phyloP scores from a whole-genome alignment of 108 stramenopile species.

The Pseudonitzschia multiseries region DNA sequence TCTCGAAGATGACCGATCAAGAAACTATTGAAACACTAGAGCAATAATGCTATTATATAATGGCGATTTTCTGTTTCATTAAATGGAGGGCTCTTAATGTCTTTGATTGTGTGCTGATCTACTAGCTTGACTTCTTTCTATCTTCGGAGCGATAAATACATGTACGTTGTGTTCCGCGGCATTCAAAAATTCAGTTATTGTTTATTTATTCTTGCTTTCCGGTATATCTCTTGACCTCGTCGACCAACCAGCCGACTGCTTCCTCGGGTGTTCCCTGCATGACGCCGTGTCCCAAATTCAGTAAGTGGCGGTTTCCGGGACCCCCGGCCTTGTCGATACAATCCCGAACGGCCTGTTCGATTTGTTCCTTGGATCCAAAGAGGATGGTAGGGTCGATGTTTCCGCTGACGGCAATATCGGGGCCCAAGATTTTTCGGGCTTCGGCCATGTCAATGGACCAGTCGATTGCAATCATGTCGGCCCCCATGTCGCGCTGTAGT shows the following conservation, averaged over 20 bases:
- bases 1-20: too few relatives aligned
- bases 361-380: conserved; percentile 87
- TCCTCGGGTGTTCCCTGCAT: conserved; percentile 96
- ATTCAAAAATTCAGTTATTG: too few relatives aligned
- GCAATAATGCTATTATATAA: too few relatives aligned
- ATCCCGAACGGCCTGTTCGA: conserved; percentile 86
- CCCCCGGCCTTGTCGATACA: conserved; percentile 95
- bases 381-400: conserved; percentile 95
- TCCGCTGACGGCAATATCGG: conserved; percentile 81
- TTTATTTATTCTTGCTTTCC: conserved; percentile 22
- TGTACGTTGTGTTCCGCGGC: too few relatives aligned
- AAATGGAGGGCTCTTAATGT: too few relatives aligned
- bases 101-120: too few relatives aligned
- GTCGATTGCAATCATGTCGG: conserved; percentile 90
- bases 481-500: conserved; percentile 86
- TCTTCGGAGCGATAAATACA: too few relatives aligned
- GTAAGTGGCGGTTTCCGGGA: conserved; percentile 79
- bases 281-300: conserved; percentile 98
- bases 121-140: too few relatives aligned
- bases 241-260: conserved; percentile 90
- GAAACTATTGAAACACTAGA: too few relatives aligned
- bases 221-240: conserved; percentile 87
- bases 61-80: too few relatives aligned
- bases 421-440: conserved; percentile 85
- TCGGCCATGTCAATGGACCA: conserved; percentile 86